Percentiles rank a stretch among this genome's conserved stretches.
Conservation (phyloP, 306 rosid genomes). For the Fragaria vesca region DNA sequence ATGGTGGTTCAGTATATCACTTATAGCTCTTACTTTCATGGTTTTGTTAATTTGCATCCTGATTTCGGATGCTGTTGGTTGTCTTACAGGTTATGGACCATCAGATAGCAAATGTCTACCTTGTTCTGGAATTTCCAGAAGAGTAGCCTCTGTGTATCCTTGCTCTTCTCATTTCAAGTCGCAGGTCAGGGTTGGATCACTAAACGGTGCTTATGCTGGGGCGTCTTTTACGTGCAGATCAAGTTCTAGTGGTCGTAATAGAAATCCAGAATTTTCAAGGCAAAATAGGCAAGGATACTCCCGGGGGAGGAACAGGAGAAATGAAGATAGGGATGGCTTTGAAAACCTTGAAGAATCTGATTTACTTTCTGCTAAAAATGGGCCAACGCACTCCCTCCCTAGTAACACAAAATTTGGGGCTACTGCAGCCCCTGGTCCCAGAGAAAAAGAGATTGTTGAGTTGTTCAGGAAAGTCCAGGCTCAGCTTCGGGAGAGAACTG, state of each 20-base stretch:
- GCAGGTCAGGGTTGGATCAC: slow-evolving; percentile 44
- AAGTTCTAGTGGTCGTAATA: slow-evolving; percentile 43
- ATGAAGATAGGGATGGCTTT: slow-evolving; percentile 63
- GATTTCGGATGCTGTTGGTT: slow-evolving; percentile 28
- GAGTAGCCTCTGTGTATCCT: slow-evolving; percentile 44
- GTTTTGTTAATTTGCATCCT: neutral
- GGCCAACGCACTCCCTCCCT: slow-evolving; percentile 59
- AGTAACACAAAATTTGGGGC: slow-evolving; percentile 59
- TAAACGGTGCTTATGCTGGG: slow-evolving; percentile 39
- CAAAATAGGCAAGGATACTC: slow-evolving; percentile 62
- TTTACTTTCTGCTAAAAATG: slow-evolving; percentile 66
- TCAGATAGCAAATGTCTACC: slow-evolving; percentile 63
- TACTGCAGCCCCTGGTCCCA: slow-evolving; percentile 82
- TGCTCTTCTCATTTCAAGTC: slow-evolving; percentile 48
- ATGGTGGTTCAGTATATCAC: neutral
- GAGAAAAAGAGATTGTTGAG: slow-evolving; percentile 95
- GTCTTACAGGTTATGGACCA: slow-evolving; percentile 56
- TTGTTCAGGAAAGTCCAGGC: slow-evolving; percentile 92
- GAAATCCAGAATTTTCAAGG: slow-evolving; percentile 76
- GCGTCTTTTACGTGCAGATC: slow-evolving; percentile 61
- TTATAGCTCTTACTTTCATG: neutral
- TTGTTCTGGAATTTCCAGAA: slow-evolving; percentile 57
- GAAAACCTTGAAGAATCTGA: slow-evolving; percentile 73
- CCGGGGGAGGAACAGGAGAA: slow-evolving; percentile 62
- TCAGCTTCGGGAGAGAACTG: slow-evolving; percentile 76